phyloP scores from a whole-genome alignment of 2,329 filamentous ascomycete species.

The Xylariaceae sp. region DNA sequence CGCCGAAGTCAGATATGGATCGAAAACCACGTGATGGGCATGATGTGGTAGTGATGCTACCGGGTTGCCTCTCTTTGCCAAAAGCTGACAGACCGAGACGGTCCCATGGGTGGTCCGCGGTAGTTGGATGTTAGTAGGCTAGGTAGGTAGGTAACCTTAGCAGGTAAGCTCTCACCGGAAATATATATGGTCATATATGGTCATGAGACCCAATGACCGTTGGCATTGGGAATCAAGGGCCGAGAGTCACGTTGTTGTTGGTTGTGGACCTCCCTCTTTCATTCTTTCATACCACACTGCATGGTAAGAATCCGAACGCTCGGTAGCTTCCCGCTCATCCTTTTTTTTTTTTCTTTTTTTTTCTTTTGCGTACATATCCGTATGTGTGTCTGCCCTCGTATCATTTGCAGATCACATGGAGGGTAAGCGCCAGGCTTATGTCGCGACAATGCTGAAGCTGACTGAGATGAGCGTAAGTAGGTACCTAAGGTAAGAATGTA shows the following conservation, averaged over 20 bases:
- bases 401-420: not conserved
- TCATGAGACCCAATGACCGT: not conserved
- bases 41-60: not conserved
- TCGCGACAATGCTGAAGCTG: not conserved
- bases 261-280: not conserved
- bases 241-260: not conserved
- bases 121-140: no score
- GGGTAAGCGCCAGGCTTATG: not conserved
- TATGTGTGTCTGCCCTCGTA: not conserved
- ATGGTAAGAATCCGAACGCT: conserved; percentile 7
- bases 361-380: no score
- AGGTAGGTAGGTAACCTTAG: not conserved
- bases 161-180: not conserved
- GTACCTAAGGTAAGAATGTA: no score
- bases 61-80: no score
- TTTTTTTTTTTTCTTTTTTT: no score
- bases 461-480: not conserved
- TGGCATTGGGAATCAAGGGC: not conserved
- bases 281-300: not conserved
- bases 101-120: not conserved
- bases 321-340: conserved; percentile 4
- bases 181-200: not conserved
- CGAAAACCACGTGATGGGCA: not conserved
- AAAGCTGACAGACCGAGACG: not conserved
- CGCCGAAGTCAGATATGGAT: no score